phyloP scores from a whole-genome alignment of 257 asterid genomes.

The Solanum bulbocastanum region DNA sequence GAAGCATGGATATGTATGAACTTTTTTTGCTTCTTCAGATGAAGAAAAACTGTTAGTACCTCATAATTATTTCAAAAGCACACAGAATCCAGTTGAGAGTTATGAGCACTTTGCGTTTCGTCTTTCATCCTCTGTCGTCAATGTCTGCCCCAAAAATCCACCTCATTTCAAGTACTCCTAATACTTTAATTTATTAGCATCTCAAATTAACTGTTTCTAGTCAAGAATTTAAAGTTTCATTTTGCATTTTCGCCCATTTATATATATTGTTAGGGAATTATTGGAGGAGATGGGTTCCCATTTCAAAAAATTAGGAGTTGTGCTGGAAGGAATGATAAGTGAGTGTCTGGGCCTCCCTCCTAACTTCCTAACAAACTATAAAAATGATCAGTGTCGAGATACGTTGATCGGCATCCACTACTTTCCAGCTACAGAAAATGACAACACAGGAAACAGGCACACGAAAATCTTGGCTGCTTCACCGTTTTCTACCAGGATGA shows the following conservation, averaged over 20 bases:
- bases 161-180: constrained; percentile 3
- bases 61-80: constrained; percentile 32
- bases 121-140: constrained; percentile 15
- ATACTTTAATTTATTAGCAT: too few relatives aligned
- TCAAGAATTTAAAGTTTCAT: too few relatives aligned
- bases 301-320: constrained; percentile 20
- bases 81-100: constrained; percentile 25
- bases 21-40: constrained; percentile 20
- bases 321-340: constrained; percentile 33
- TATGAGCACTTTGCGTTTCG: constrained; percentile 33
- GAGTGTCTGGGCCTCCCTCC: constrained; percentile 46
- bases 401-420: constrained; percentile 37
- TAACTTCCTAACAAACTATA: constrained; percentile 26
- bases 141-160: constrained; percentile 12
- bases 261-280: constrained; percentile 14
- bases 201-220: too few relatives aligned
- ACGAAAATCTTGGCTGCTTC: constrained; percentile 30
- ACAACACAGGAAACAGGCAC: constrained; percentile 2
- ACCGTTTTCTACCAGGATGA: constrained; percentile 43
- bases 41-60: constrained; percentile 18
- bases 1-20: constrained; percentile 18
- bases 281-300: constrained; percentile 21
- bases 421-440: constrained; percentile 25
- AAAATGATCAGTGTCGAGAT: constrained; percentile 41
- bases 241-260: too few relatives aligned